phyloP scores from a whole-genome alignment of 2,329 filamentous ascomycete species.

The Xylaria arbuscula region DNA sequence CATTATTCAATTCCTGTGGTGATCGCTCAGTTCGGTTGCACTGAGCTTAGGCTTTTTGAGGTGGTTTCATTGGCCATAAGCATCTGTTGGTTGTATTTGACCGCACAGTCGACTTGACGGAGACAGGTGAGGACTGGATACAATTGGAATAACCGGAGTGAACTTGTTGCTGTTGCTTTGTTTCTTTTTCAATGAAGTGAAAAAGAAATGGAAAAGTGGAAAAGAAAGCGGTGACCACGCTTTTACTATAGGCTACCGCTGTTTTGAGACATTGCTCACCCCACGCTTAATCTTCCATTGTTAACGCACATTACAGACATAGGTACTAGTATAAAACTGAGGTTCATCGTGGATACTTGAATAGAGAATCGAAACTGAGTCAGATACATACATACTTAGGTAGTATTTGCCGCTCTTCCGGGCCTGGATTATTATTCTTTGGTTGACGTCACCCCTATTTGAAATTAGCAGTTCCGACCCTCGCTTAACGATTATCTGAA shows the following conservation, averaged over 20 bases:
- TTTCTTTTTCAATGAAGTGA: no score
- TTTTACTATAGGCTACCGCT: background rate
- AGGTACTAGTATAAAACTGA: no score
- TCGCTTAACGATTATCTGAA: slow-evolving; percentile 34
- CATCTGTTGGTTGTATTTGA: no score
- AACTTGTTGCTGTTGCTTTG: no score
- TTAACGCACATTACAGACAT: background rate
- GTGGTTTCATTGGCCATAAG: no score
- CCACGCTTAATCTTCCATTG: background rate
- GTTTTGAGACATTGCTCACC: background rate
- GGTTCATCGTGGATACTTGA: background rate
- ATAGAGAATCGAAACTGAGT: background rate
- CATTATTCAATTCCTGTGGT: background rate
- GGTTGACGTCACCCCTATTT: slow-evolving; percentile 38
- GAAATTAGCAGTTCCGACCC: slow-evolving; percentile 28
- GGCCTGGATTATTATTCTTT: slow-evolving; percentile 15
- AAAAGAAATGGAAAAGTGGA: background rate
- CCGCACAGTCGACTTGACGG: no score
- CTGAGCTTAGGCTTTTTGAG: no score
- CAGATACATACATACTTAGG: background rate
- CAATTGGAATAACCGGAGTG: no score
- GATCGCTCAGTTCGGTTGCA: background rate
- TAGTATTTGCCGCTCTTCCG: slow-evolving; percentile 15
- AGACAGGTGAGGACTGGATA: no score
- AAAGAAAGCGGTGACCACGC: background rate